Evolutionary conservation across 1,139 yeast species (phyloP), one percentile per base, ranked within the genome.

Genomic region (Blastobotrys capitulatus): DNA sequence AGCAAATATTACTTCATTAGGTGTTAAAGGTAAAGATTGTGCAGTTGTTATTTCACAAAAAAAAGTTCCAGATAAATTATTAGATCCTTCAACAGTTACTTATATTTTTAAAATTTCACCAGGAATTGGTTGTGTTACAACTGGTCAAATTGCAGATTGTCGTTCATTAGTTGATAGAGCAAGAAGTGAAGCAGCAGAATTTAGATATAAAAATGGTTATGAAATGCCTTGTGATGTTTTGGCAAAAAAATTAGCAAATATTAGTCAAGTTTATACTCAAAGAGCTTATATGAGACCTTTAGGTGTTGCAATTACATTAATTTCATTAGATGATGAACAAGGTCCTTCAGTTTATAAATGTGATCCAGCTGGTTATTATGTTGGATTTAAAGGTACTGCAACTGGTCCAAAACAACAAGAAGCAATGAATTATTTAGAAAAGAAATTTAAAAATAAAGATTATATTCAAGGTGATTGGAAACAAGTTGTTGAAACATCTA

Each of bases 251-350:
- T 84, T 92, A 85, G 98, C 97, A 52, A 92, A 92, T 65, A 72
- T 89, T 62, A 86, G 95, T 44, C 98, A 92, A 73, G 80, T 92
- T 57, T 92, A 89, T 69, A 92, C 98, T 42, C 98, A 92, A 71
- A 79, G 97, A 65, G 98, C 98, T n/a, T 92, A 92, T 69, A 92
- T 92, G 97, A 81, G 98, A 69, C 98, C 98, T 26, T 75, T 90
- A 57, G 97, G 97, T 37, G 96, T 89, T 50, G 88, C 96, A 27
- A 77, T 89, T 63, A 89, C 97, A 20, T 85, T 92, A 63, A 78
- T 90, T 54, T 82, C 94, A 45, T 83, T 85, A 52, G 97, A 90
- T 67, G 96, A 86, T 63, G 92, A 83, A 65, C 69, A 74, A 54
- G 98, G 97, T 0, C 96, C 98, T n/a, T 81, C 82, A 62, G 76